Percentiles rank a stretch among this genome's conserved stretches.
Evolutionary conservation across 345 rosid species (phyloP).

Genomic region (Pistacia atlantica): DNA sequence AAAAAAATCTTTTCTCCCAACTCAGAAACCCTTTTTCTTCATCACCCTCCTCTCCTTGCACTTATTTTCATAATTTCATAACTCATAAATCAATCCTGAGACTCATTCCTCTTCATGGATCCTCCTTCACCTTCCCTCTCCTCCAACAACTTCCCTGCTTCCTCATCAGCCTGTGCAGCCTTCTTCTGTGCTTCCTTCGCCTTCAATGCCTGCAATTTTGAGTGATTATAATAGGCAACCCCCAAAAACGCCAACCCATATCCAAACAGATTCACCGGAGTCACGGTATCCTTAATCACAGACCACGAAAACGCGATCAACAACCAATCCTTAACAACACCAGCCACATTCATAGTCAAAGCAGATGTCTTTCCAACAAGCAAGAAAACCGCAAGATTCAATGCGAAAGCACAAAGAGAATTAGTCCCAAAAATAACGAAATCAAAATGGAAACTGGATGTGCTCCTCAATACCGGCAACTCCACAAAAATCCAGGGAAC

Average conservation of each 20-base stretch:
- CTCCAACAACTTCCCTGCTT: slow-evolving; percentile 81
- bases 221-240: slow-evolving; percentile 88
- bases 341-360: slow-evolving; percentile 97
- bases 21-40: slow-evolving; percentile 2
- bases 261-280: slow-evolving; percentile 81
- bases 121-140: slow-evolving; percentile 68
- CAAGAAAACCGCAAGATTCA: slow-evolving; percentile 92
- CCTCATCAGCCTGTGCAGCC: slow-evolving; percentile 67
- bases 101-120: slow-evolving; percentile 53
- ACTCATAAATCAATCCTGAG: slow-evolving; percentile 44
- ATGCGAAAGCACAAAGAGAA: slow-evolving; percentile 83
- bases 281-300: slow-evolving; percentile 92
- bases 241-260: slow-evolving; percentile 92
- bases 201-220: slow-evolving; percentile 89
- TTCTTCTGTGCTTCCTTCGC: slow-evolving; percentile 93
- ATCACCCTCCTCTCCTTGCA: slow-evolving; percentile 23
- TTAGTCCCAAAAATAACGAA: slow-evolving; percentile 86
- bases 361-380: slow-evolving; percentile 98
- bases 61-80: slow-evolving; percentile 26
- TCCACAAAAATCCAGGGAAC: slow-evolving; percentile 96
- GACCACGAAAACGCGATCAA: slow-evolving; percentile 98
- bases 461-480: slow-evolving; percentile 62
- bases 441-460: slow-evolving; percentile 90
- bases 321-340: slow-evolving; percentile 95
- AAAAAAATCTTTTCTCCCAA: slow-evolving; percentile 19